Evolutionary conservation across 805 yeast genomes (phyloP), one percentile per base, ranked within the genome.

Genomic region (Brettanomyces nanus): DNA sequence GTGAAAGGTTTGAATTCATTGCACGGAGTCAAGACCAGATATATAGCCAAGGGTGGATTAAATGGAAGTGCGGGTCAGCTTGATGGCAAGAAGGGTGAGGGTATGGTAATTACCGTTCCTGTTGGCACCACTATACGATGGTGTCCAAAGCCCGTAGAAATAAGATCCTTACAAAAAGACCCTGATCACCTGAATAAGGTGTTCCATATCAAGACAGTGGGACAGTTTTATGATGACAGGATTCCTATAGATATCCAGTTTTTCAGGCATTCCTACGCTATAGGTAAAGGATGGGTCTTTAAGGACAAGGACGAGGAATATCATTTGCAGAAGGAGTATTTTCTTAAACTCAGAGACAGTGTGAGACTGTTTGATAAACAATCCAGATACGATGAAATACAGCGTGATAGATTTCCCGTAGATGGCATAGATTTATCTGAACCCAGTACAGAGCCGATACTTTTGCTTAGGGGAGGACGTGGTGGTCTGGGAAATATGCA

Each of bases 401-500:
- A 51, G 5, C 63, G 61, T 31, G 97, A 90, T 56, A 65, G 71
- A 34, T 80, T 89, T 49, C 97, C 97, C 0, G 41, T 83, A 3
- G 65, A 69, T n/a, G 97, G 97, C 0, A 53, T 85, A 19, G 98
- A 92, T 58, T 61, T 85, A 33, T 61, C 69, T 41, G 58, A 66
- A 44, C 75, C 79, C 14, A 68, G 85, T 0, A 70, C 70, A 2
- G 72, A 69, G 32, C 96, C 97, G 1, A 57, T 80, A 4, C 61
- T 84, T 36, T 49, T 92, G 15, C 51, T 89, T 33, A 73, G 71
- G 48, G 98, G 98, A 31, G 98, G 98, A 7, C 68, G 69, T 45
- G 97, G 97, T 17, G 98, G 98, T 0, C 68, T 90, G 65, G 98
- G 98, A 1, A 92, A 92, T 58, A 86, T 86, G 92, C 95, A 90